Evolutionary conservation across 495 filamentous ascomycete genomes (phyloP), one percentile per base, ranked within the genome.

Genomic region (Copromyces sp.): DNA sequence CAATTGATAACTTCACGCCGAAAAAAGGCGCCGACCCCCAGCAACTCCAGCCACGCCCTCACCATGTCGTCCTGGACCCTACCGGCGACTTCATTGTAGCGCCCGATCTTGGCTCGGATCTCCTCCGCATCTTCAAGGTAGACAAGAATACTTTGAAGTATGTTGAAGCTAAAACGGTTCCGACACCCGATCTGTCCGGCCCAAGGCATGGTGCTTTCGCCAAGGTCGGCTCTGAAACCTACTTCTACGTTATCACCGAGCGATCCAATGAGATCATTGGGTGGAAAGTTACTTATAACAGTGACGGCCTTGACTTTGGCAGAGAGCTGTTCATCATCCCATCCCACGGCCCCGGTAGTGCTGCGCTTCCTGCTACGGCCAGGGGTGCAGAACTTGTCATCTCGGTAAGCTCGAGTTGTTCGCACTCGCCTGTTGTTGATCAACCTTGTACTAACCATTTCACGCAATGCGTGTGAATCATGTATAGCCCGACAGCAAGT

Each of bases 101-200:
- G 9, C 90, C 92, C 11, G 92, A 95, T 72, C 83, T 95, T 7
- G 92, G 92, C 68, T 84, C 89, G 20, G 92, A 95, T 76, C 76
- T 90, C n/a, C 73, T 94, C 59, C 89, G 88, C 70, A 80, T 93
- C 47, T 93, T 88, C 80, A 75, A 77, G 38, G 87, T 90, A 72
- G 80, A 89, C 70, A 78, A 79, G 17, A 65, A 70, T 16, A 84
- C 79, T 6, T 77, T 83, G 39, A 53, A 68, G 9, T 75, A 86
- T 73, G 82, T 78, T 14, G 75, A 80, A 39, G 61, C 80, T 61
- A 68, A 75, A 7, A 77, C 83, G 2, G 76, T 86, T 32, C 16
- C 65, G 8, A 77, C 80, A 2, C 70, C 79, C 3, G 76, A 83
- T 37, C 90, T 89, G 12, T 86, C 84, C 20, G 92, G 92, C 0